A percentile compares a stretch with the other conserved stretches of the same genome.
Conservation (phyloP, 371 early-diverging fungal species). For the Zancudomyces culisetae region DNA sequence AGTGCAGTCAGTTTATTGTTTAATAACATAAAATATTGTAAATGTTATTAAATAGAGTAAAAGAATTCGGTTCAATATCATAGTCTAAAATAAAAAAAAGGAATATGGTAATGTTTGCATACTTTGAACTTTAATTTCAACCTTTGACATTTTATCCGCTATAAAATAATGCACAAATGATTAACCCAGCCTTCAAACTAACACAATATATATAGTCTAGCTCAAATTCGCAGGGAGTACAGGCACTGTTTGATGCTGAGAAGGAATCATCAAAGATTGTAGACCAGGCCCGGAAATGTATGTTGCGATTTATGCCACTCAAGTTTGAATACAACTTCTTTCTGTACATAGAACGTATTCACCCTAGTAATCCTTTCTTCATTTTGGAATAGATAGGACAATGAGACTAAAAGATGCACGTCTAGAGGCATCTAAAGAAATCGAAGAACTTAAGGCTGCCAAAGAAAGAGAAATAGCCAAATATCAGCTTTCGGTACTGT, state of each 20-base stretch:
- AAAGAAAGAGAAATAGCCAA: slow-evolving; percentile 65
- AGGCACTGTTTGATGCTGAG: slow-evolving; percentile 68
- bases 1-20: too few species aligned
- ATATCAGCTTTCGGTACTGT: slow-evolving; percentile 55
- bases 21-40: too few species aligned
- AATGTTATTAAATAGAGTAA: too few species aligned
- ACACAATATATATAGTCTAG: slow-evolving; percentile 23
- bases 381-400: slow-evolving; percentile 49
- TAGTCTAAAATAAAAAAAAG: too few species aligned
- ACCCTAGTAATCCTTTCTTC: not conserved
- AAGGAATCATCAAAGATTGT: slow-evolving; percentile 80
- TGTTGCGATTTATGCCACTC: slow-evolving; percentile 5
- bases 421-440: slow-evolving; percentile 80
- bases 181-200: not conserved
- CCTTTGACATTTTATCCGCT: too few species aligned
- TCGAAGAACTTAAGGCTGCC: slow-evolving; percentile 61
- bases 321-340: not conserved
- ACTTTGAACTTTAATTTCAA: too few species aligned
- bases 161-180: too few species aligned
- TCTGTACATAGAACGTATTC: not conserved
- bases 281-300: slow-evolving; percentile 81
- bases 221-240: slow-evolving; percentile 61
- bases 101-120: too few species aligned
- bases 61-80: too few species aligned
- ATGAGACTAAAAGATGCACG: slow-evolving; percentile 87